Conservation (phyloP, 1,284 basidiomycete species). For the Trichosporon asahii region DNA sequence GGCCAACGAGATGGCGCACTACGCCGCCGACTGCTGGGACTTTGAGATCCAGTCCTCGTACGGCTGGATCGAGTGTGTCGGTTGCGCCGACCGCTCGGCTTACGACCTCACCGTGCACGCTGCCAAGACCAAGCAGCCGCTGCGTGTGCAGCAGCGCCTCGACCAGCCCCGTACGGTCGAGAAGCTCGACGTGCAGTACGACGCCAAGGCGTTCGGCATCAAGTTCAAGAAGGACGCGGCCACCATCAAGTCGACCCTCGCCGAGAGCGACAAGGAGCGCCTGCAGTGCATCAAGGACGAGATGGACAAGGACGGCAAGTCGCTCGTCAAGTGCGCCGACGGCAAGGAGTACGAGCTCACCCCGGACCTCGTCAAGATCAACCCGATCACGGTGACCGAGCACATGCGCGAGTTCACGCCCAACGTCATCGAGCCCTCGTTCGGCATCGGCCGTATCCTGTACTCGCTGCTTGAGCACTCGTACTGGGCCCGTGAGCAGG, state of each 20-base stretch:
- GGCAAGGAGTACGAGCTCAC: conserved; percentile 71
- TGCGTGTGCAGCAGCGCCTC: conserved; percentile 79
- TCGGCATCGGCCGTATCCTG: conserved; percentile 93
- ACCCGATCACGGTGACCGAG: conserved; percentile 81
- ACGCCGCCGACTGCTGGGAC: conserved; percentile 98
- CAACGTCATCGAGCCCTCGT: conserved; percentile 98
- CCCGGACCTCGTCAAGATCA: conserved; percentile 71
- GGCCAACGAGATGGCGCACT: conserved; percentile 98
- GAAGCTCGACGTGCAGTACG: conserved; percentile 70
- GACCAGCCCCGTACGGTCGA: conserved; percentile 75
- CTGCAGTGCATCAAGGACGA: conserved; percentile 69
- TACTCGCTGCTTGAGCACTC: conserved; percentile 93
- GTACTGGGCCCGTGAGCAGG: conserved; percentile 92
- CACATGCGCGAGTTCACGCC: conserved; percentile 92
- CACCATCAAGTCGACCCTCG: conserved; percentile 66
- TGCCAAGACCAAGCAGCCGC: conserved; percentile 59
- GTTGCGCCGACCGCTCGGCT: conserved; percentile 97
- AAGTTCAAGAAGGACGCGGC: conserved; percentile 83
- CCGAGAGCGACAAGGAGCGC: conserved; percentile 65
- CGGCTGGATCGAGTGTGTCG: conserved; percentile 99
- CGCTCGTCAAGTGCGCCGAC: conserved; percentile 55
- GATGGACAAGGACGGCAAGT: conserved; percentile 55
- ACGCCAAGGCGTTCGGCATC: conserved; percentile 87
- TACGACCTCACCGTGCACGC: conserved; percentile 74
- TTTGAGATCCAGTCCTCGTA: conserved; percentile 93